These are phyloP conservation scores for Pyricularia pennisetigena DNA, from an alignment of 2,329 filamentous ascomycete species.

Conservation along the genomic window DNA sequence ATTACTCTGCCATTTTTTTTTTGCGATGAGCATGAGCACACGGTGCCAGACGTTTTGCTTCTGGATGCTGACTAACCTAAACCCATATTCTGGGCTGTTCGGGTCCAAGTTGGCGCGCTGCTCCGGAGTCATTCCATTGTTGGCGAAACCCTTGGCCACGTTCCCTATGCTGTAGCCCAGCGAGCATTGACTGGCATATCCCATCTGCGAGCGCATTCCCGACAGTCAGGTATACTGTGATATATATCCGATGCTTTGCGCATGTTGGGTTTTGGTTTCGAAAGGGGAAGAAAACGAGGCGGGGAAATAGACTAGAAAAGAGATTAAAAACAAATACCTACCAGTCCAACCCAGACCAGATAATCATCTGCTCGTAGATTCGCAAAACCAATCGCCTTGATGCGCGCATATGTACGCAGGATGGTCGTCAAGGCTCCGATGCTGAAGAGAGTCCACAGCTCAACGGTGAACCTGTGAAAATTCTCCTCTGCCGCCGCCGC, in stretches of 20 bases:
- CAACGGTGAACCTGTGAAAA: slow-evolving; percentile 19
- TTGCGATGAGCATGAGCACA: slow-evolving; percentile 25
- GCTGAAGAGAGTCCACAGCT: slow-evolving; percentile 24
- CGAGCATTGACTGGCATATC: slow-evolving; percentile 38
- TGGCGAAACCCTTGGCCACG: slow-evolving; percentile 37
- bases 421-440: slow-evolving; percentile 22
- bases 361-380: slow-evolving; percentile 24
- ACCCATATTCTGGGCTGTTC: slow-evolving; percentile 10
- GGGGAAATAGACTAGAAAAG: neutral
- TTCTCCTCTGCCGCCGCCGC: slow-evolving; percentile 14
- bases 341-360: slow-evolving; percentile 20
- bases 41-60: neutral
- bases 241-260: neutral
- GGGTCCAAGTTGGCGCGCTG: slow-evolving; percentile 30
- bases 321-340: neutral
- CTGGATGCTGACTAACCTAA: neutral
- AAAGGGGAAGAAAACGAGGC: neutral
- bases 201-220: slow-evolving; percentile 21
- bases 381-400: slow-evolving; percentile 20
- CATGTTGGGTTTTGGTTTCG: neutral
- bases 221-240: neutral
- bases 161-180: slow-evolving; percentile 38
- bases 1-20: slow-evolving; percentile 24
- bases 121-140: slow-evolving; percentile 43
- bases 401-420: slow-evolving; percentile 24